Base-by-base conservation (phyloP, 2,329 filamentous ascomycete species). In the Blastomyces gilchristii region DNA sequence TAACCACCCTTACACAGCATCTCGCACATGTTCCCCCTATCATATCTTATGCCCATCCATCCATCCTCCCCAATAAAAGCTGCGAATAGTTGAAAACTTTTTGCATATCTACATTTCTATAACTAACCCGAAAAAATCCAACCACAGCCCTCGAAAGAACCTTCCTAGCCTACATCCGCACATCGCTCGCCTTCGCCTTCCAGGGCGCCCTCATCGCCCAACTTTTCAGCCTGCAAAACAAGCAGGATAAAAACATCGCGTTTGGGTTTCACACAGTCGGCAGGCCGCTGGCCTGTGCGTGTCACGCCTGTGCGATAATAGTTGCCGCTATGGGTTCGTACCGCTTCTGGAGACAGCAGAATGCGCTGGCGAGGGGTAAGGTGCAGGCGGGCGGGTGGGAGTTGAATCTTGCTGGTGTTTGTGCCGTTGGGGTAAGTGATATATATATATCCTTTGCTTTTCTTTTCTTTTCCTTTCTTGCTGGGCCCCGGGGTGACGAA, bases 111-210 rank as follows among this genome's bases (percentile, higher is more conserved):
- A n/a, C 47, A 49, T 9, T 1, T 25, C 18, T 7, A 53, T 7
- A 53, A 28, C 14, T 31, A 34, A 31, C 50, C 7, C 14, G 31
- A 14, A 53, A 52, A 52, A 52, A 52, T 18, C 39, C 11, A 41
- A 41, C 14, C 6, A 53, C 68, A 90, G 88, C 88, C 47, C 82
- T 90, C 62, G 87, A 91, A 74, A 80, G 88, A 63, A 91, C 88
- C 22, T 91, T 87, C 70, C 82, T 91, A 22, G 86, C 82, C 39
- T 91, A 90, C 72, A 80, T 90, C 39, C 83, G 88, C 25, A 91
- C 87, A 1, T 89, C 86, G 0, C 75, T 88, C 47, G 80, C 83
- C n/a, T 78, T 90, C 49, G 85, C 87, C 16, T 86, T 89, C 75
- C 76, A 85, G 25, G 87, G 87, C 22, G 83, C 87, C 2, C 68